Percentiles rank a stretch among this genome's conserved stretches.
Evolutionary conservation across 192 early-diverging fungal species (phyloP).

Genomic region (Podila horticola): DNA sequence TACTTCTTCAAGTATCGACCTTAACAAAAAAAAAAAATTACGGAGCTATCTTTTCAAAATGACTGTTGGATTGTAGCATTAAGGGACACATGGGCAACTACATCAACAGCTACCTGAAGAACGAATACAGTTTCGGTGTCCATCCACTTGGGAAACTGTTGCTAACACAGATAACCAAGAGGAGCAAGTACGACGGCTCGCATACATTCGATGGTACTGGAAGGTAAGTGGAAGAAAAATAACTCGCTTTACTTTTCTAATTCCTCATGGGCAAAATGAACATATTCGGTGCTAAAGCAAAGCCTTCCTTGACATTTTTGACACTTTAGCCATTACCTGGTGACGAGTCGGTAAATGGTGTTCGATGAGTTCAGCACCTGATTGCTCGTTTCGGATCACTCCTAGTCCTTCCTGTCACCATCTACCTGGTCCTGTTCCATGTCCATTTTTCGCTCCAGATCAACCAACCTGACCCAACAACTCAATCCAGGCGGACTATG

Average conservation of each 20-base stretch:
- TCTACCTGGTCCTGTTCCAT: not conserved
- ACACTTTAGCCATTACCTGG: not conserved
- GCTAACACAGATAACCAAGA: not conserved
- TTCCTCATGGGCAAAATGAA: not conserved
- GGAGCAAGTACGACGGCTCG: not conserved
- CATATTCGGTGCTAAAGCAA: not conserved
- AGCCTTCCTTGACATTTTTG: not conserved
- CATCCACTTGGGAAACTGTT: conserved; percentile 2
- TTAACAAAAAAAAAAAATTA: too few species aligned
- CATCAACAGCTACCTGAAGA: not conserved
- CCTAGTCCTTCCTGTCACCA: not conserved
- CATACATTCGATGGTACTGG: not conserved
- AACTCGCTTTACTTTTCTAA: too few species aligned
- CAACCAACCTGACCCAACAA: not conserved
- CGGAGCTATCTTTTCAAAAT: too few species aligned
- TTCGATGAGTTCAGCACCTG: not conserved
- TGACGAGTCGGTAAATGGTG: not conserved
- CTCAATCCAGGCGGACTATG: not conserved
- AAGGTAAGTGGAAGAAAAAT: not conserved
- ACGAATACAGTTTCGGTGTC: not conserved
- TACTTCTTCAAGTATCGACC: too few species aligned
- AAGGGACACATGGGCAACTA: not conserved
- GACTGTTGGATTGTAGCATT: not conserved
- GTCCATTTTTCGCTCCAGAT: not conserved
- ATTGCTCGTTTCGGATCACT: not conserved